phyloP scores from a whole-genome alignment of 768 basidiomycete species.

The Candolleomyces eurysporus region DNA sequence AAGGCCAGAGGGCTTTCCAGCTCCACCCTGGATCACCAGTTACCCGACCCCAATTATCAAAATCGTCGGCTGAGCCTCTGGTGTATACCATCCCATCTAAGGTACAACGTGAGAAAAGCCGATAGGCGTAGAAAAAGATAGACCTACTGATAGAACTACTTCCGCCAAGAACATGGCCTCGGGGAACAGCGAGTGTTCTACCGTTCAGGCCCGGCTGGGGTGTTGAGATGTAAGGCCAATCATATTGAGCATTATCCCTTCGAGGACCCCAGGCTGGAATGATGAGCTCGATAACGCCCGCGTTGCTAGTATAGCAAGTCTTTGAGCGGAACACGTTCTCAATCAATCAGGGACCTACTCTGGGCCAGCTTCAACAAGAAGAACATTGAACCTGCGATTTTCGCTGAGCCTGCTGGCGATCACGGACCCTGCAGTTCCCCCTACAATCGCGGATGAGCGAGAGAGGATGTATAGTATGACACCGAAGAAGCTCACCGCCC shows the following conservation, averaged over 20 bases:
- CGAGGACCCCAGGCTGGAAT: conserved; percentile 13
- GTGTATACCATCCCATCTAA: conserved; percentile 23
- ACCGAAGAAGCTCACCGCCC: not conserved
- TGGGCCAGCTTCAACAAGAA: conserved; percentile 5
- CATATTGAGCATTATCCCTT: conserved; percentile 6
- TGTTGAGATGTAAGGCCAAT: conserved; percentile 32
- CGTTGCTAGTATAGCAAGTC: conserved; percentile 18
- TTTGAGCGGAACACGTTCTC: too few relatives aligned
- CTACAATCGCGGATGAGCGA: not conserved
- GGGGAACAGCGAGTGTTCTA: conserved; percentile 22
- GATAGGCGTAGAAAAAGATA: not conserved
- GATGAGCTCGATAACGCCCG: conserved; percentile 15
- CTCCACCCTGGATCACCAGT: conserved; percentile 21
- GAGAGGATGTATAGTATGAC: not conserved
- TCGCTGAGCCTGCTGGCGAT: conserved; percentile 2
- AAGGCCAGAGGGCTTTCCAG: conserved; percentile 19
- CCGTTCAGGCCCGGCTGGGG: conserved; percentile 25
- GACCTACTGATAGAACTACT: conserved; percentile 29
- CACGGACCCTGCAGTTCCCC: conserved; percentile 5
- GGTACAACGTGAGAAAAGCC: not conserved
- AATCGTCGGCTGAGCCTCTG: conserved; percentile 21
- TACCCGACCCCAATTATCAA: conserved; percentile 17
- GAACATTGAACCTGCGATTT: not conserved
- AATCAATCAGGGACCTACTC: not conserved
- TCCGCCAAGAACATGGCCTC: conserved; percentile 34